Base-by-base conservation (phyloP, 768 basidiomycete genomes). In the Mycena epipterygia region DNA sequence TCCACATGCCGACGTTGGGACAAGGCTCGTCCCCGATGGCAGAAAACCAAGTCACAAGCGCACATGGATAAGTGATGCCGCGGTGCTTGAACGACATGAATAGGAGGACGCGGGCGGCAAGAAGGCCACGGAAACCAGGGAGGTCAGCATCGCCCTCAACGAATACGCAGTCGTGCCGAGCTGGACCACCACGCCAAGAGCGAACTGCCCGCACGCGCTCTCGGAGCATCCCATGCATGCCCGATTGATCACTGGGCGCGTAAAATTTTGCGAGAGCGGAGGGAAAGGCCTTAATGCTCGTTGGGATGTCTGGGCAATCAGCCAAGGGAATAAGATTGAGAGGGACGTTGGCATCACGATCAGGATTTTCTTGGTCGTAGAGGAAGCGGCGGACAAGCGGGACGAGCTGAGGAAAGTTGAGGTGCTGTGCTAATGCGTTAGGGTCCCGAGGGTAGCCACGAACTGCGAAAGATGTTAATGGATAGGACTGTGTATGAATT, bases 1-100 rank as follows among this genome's bases (percentile, higher is more conserved):
- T 74, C 81, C 81, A 82, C 74, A 81, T 79, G 32, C 76, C 55
- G 33, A 75, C 78, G 17, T 72, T 67, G 12, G 52, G 39, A 56
- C 76, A 75, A 23, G 76, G 76, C 9, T 35, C 42, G 42, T 74
- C 70, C 21, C 77, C 75, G 46, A 67, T 63, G 21, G 19, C 56
- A 37, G 65, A 70, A 62, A 77, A 81, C 77, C 77, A 77, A 12
- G 79, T 71, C 0, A 83, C 77, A 5, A 82, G 67, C 0, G 79
- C 81, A 71, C 81, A 82, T 0, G 74, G 71, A 42, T 78, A 76
- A 14, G 21, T 32, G 2, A 33, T 63, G 14, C 52, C 71, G 2
- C 61, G 21, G 58, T 75, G 70, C 25, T 30, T 62, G 52, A 82
- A 76, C 12, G 79, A 79, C 33, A 82, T 76, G 27, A 81, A 77